Evolutionary conservation across 75 land plant genomes (phyloP).

Genomic region (Picea sitchensis): DNA sequence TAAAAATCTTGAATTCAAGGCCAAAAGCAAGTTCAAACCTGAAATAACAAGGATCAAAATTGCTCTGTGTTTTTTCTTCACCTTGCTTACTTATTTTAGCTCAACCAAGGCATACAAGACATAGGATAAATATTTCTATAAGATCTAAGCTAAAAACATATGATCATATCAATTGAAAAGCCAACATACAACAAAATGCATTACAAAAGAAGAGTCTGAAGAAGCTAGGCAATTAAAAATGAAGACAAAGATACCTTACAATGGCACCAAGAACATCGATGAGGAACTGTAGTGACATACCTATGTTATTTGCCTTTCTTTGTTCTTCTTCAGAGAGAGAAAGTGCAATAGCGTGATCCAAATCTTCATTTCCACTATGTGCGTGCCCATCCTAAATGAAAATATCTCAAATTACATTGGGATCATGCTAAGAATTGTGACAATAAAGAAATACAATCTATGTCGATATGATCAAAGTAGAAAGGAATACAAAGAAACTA

Average conservation of each 20-base stretch:
- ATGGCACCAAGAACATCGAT: background rate
- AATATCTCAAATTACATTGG: background rate
- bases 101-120: background rate
- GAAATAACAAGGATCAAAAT: background rate
- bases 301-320: conserved; percentile 24
- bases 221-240: background rate
- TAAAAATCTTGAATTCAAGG: background rate
- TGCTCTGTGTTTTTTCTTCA: background rate
- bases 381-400: conserved; percentile 26
- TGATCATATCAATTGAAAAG: background rate
- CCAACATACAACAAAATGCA: background rate
- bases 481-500: background rate
- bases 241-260: background rate
- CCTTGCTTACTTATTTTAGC: background rate
- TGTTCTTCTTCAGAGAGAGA: conserved; percentile 56
- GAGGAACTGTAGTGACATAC: conserved; percentile 5
- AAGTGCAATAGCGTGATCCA: conserved; percentile 70
- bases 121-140: background rate
- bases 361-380: conserved; percentile 55
- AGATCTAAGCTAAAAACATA: background rate
- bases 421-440: background rate
- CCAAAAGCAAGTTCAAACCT: background rate
- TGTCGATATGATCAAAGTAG: background rate
- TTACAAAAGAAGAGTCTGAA: background rate
- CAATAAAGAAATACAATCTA: background rate